These are phyloP conservation scores for Beta corolliflora DNA, from an alignment of 179 eudicot species.

Conservation along the genomic window DNA sequence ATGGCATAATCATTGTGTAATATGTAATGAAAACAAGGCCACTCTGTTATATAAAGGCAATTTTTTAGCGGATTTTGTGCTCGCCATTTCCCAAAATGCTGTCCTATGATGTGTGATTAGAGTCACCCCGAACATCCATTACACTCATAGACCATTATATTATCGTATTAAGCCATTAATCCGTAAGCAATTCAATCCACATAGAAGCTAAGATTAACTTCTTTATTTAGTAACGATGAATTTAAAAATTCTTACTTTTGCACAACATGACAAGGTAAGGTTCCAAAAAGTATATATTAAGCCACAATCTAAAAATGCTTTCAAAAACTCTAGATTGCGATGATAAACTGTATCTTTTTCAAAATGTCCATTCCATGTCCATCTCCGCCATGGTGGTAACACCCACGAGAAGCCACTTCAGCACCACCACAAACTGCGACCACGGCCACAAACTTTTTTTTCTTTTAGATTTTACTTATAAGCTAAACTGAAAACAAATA, in stretches of 20 bases:
- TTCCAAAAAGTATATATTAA: background rate
- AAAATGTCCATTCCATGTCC: background rate
- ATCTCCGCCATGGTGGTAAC: background rate
- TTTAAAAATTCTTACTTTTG: background rate
- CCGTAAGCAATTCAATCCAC: background rate
- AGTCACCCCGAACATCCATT: too few relatives aligned
- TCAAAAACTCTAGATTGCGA: background rate
- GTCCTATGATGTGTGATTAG: background rate
- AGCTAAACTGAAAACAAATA: too few relatives aligned
- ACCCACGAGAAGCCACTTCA: background rate
- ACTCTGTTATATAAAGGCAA: too few relatives aligned
- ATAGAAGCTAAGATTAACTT: background rate
- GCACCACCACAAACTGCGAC: background rate
- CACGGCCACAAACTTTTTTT: background rate
- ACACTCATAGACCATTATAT: too few relatives aligned
- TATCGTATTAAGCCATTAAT: background rate
- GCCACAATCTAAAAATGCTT: too few relatives aligned
- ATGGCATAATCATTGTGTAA: too few relatives aligned
- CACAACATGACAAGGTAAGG: background rate
- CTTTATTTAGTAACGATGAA: background rate
- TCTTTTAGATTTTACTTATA: background rate
- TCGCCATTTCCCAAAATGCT: background rate
- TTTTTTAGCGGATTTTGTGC: background rate
- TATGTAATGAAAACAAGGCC: too few relatives aligned
- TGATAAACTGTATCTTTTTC: background rate